Base-by-base conservation (phyloP, 441 rosid genomes). In the Lepidium campestre region DNA sequence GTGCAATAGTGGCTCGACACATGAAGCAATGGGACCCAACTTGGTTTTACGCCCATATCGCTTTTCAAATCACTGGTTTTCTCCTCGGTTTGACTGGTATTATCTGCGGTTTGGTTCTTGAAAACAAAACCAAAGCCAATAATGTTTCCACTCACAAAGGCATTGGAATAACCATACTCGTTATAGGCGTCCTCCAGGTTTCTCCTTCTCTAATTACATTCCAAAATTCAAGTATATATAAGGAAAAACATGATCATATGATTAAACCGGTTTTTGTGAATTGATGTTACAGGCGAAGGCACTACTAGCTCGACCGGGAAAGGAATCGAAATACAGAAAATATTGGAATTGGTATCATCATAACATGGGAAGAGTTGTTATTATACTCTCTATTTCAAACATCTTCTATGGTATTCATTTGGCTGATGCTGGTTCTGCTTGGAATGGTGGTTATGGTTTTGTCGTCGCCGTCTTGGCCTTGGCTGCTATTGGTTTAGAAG, bases 301-400 rank as follows among this genome's bases (percentile, higher is more conserved):
- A 18, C 7, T 89, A 57, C 75, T 87, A 77, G 88, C 82, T 20
- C 47, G 96, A 20, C 91, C 96, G 0, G 75, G 66, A 18, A 82
- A 78, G 76, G 50, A 69, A 54, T 79, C 87, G 1, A 93, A 90
- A 41, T 40, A 79, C 65, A 71, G 94, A 41, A 82, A 68, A 35
- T 93, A 80, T 22, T 90, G 97, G 97, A 88, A 90, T 14, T 90
- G 90, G 90, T 90, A 90, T 72, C 98, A 90, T 65, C 70, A 86
- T 7, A 74, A 55, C 3, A 72, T 77, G 13, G 95, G 95, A 44
- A 81, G 90, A 49, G 39, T 71, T 32, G 4, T 84, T 64, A 82
- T 84, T 2, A 54, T 65, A 50, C 63, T 88, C 18, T 86, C 87
- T 7, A 75, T 84, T 36, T 81, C 84, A 42, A 86, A 90, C 69